Evolutionary conservation across 2,329 filamentous ascomycete genomes (phyloP).

Genomic region (Didymella arachidicola): DNA sequence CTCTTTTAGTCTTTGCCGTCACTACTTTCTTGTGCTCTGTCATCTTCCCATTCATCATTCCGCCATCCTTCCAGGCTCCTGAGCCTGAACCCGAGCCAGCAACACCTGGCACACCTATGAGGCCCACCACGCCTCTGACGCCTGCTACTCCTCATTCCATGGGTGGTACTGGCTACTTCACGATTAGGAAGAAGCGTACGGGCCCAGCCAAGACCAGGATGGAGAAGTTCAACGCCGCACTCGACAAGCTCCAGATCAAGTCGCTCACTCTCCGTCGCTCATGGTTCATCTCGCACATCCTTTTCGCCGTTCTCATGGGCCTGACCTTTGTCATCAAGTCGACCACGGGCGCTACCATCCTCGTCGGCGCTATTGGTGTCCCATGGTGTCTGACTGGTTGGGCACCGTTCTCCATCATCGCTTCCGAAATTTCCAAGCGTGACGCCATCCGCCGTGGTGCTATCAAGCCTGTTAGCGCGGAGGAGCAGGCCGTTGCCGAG

Average conservation of each 20-base stretch:
- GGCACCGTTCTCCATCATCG: slow-evolving; percentile 95
- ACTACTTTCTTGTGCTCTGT: slow-evolving; percentile 84
- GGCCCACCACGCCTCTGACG: slow-evolving; percentile 51
- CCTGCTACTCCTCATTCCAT: slow-evolving; percentile 45
- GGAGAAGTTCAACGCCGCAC: slow-evolving; percentile 44
- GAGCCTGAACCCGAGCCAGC: slow-evolving; percentile 25
- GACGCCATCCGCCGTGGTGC: slow-evolving; percentile 70
- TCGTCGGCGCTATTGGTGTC: slow-evolving; percentile 84
- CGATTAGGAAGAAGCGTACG: slow-evolving; percentile 35
- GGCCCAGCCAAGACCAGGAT: slow-evolving; percentile 31
- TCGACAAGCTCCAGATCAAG: slow-evolving; percentile 75
- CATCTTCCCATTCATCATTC: slow-evolving; percentile 83
- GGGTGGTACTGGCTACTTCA: slow-evolving; percentile 46
- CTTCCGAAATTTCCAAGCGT: slow-evolving; percentile 85
- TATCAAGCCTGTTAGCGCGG: slow-evolving; percentile 51
- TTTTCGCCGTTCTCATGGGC: slow-evolving; percentile 84
- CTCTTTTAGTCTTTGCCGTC: slow-evolving; percentile 85
- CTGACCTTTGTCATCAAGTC: slow-evolving; percentile 80
- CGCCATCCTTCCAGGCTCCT: slow-evolving; percentile 72
- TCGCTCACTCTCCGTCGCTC: slow-evolving; percentile 86
- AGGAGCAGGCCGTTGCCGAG: slow-evolving; percentile 51
- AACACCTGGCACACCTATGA: slow-evolving; percentile 48
- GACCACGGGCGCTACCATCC: slow-evolving; percentile 73
- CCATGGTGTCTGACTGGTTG: slow-evolving; percentile 93
- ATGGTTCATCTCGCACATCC: slow-evolving; percentile 85